Evolutionary conservation across 2,329 filamentous ascomycete genomes (phyloP).

Genomic region (Zasmidium angulare): DNA sequence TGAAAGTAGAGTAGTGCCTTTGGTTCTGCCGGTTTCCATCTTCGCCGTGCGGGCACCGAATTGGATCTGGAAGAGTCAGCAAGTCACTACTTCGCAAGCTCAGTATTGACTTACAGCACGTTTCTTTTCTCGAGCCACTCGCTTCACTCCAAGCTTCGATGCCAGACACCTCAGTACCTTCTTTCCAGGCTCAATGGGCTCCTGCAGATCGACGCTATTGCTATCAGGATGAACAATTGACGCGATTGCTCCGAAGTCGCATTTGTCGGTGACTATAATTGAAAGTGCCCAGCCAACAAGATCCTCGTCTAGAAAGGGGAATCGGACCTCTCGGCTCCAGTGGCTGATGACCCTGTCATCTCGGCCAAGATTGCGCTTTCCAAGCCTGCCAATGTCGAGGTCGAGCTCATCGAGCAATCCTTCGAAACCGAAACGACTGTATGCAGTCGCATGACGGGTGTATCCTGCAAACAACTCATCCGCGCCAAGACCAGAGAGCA

Average conservation of each 20-base stretch:
- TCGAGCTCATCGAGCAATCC: constrained; percentile 79
- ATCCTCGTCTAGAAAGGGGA: constrained; percentile 85
- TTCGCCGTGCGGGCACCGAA: constrained; percentile 46
- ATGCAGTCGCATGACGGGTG: constrained; percentile 77
- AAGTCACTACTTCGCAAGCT: too few relatives aligned
- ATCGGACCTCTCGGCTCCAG: constrained; percentile 85
- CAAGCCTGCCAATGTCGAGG: constrained; percentile 80
- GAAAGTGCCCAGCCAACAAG: constrained; percentile 79
- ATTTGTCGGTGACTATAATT: constrained; percentile 78
- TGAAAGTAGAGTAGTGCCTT: constrained; percentile 47
- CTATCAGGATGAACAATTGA: constrained; percentile 17
- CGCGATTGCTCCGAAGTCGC: constrained; percentile 62
- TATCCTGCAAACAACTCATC: constrained; percentile 97
- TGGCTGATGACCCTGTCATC: constrained; percentile 89
- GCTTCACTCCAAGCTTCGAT: constrained; percentile 67
- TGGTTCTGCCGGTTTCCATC: constrained; percentile 51
- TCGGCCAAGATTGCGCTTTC: constrained; percentile 89
- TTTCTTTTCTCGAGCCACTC: constrained; percentile 85
- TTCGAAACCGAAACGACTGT: constrained; percentile 64
- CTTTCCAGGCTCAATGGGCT: constrained; percentile 72
- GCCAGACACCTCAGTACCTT: constrained; percentile 76
- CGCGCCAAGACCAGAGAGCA: constrained; percentile 89
- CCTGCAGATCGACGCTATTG: neutral
- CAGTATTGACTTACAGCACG: constrained; percentile 63
- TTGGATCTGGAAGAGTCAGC: constrained; percentile 38